Conservation (phyloP, 257 asterid genomes). For the Nicotiana benthamiana region DNA sequence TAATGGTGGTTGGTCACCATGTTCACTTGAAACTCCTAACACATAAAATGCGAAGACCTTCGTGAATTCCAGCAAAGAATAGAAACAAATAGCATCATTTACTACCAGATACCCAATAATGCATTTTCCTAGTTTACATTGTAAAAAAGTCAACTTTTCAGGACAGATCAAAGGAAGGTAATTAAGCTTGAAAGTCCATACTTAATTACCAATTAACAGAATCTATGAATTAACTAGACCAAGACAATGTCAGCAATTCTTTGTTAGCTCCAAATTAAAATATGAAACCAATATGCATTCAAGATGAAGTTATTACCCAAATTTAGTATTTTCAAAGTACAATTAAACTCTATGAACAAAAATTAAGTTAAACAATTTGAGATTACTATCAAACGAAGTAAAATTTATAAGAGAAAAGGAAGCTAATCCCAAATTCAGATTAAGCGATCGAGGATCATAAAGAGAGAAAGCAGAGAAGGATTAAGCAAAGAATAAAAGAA, state of each 20-base stretch:
- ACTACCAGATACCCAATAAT: neutral
- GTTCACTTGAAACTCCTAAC: slow-evolving; percentile 23
- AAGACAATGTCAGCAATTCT: neutral
- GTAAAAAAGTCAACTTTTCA: neutral
- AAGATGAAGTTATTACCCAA: neutral
- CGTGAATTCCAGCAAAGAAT: neutral
- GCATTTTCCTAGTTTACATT: neutral
- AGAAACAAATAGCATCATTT: neutral
- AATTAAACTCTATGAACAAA: neutral
- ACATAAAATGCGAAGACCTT: slow-evolving; percentile 9
- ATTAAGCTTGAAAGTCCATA: neutral
- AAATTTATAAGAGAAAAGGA: neutral
- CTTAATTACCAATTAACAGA: neutral
- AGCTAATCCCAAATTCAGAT: neutral
- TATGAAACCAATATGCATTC: neutral
- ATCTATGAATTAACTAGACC: neutral
- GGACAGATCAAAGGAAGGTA: neutral
- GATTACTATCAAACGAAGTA: neutral
- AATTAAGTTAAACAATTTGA: neutral
- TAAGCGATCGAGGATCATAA: neutral
- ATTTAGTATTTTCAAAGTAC: neutral
- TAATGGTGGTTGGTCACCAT: slow-evolving; percentile 56
- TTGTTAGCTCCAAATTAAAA: neutral
- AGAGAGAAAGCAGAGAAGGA: neutral
- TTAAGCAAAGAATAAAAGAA: neutral